phyloP scores from a whole-genome alignment of 768 basidiomycete genomes.

The Auricularia heimuer region DNA sequence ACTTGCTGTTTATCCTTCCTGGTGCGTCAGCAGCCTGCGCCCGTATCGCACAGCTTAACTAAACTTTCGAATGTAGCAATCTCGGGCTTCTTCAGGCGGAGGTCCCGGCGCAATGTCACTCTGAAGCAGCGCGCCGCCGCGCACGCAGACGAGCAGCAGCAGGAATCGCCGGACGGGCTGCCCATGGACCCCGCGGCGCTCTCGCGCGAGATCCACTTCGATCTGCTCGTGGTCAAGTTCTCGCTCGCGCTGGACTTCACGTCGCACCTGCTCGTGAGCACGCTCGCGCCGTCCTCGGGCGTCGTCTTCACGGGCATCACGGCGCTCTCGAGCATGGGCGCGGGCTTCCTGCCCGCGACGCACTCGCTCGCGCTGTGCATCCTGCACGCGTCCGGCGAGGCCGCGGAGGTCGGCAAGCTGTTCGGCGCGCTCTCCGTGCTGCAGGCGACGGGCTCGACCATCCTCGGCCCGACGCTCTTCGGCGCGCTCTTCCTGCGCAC shows the following conservation, averaged over 20 bases:
- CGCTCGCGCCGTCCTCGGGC: constrained; percentile 25
- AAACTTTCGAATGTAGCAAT: constrained; percentile 32
- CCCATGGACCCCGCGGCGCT: constrained; percentile 31
- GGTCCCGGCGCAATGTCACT: constrained; percentile 9
- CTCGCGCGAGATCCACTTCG: constrained; percentile 54
- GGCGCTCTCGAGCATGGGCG: constrained; percentile 52
- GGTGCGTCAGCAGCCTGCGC: constrained; percentile 24
- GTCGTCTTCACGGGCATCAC: constrained; percentile 48
- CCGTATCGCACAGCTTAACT: no score
- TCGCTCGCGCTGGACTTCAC: constrained; percentile 61
- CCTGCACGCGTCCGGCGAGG: constrained; percentile 26
- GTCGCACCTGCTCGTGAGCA: constrained; percentile 51
- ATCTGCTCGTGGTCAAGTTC: constrained; percentile 50
- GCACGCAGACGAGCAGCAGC: neutral
- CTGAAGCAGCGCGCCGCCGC: neutral
- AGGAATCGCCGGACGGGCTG: neutral
- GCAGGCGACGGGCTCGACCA: constrained; percentile 54
- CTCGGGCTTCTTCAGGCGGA: constrained; percentile 49
- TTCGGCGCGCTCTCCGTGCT: constrained; percentile 67
- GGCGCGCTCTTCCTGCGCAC: constrained; percentile 55
- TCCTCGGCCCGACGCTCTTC: constrained; percentile 54
- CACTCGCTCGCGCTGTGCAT: constrained; percentile 69
- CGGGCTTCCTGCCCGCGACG: constrained; percentile 56
- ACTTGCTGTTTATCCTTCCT: constrained; percentile 59
- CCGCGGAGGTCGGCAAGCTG: constrained; percentile 45